Evolutionary conservation across 1,139 yeast species (phyloP).

Genomic region (Yamadazyma atlantica): DNA sequence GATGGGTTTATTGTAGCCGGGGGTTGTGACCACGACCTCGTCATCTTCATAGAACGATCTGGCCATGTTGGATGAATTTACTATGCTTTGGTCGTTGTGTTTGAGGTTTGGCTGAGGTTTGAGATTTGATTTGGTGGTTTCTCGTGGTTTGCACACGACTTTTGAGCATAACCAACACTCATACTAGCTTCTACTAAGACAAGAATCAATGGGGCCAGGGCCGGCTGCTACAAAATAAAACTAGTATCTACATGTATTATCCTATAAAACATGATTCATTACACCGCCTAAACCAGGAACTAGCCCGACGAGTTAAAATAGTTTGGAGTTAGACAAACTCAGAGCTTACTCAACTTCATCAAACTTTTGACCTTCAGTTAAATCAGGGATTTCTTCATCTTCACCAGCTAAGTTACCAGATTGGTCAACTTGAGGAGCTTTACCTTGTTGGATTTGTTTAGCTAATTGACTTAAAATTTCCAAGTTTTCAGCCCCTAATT

Average conservation of each 20-base stretch:
- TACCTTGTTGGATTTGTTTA: constrained; percentile 75
- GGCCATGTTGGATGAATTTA: constrained; percentile 12
- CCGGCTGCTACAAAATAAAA: too few relatives aligned
- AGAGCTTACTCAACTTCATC: constrained; percentile 70
- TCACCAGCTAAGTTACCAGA: constrained; percentile 52
- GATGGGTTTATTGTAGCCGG: constrained; percentile 45
- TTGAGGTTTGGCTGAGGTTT: neutral
- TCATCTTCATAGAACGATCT: constrained; percentile 56
- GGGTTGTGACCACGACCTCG: constrained; percentile 44
- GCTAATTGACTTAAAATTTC: constrained; percentile 89
- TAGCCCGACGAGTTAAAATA: too few relatives aligned
- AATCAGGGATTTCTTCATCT: constrained; percentile 85
- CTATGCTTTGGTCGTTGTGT: neutral
- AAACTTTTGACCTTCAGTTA: constrained; percentile 93
- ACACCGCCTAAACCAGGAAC: too few relatives aligned
- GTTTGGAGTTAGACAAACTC: neutral
- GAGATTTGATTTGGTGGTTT: too few relatives aligned
- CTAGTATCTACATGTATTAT: constrained; percentile 16
- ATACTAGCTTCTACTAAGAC: too few relatives aligned
- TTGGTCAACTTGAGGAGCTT: constrained; percentile 42
- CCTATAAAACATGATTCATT: constrained; percentile 12
- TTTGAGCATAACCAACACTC: too few relatives aligned
- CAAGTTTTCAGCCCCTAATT: constrained; percentile 95
- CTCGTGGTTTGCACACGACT: too few relatives aligned
- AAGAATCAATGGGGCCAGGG: too few relatives aligned